Evolutionary conservation across 495 filamentous ascomycete species (phyloP).

Genomic region (Trichoderma gamsii): DNA sequence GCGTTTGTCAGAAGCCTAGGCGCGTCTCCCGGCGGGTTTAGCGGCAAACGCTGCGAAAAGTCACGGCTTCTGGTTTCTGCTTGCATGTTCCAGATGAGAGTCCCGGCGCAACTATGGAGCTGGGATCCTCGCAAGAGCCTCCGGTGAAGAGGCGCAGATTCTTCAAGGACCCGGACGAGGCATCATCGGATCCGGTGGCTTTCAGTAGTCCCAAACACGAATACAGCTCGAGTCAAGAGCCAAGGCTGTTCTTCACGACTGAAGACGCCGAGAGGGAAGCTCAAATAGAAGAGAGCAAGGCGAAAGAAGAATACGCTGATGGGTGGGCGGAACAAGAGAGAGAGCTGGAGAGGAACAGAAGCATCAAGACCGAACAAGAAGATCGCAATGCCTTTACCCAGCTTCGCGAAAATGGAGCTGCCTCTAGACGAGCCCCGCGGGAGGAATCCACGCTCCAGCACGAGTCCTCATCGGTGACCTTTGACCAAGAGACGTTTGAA

Average conservation of each 20-base stretch:
- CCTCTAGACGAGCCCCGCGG: not conserved
- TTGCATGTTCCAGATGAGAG: not conserved
- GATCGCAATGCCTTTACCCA: not conserved
- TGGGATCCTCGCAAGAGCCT: conserved; percentile 49
- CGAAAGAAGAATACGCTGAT: not conserved
- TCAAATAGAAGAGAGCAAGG: not conserved
- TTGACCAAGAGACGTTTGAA: conserved; percentile 64
- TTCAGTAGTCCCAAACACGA: conserved; percentile 13
- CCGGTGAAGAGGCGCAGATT: conserved; percentile 79
- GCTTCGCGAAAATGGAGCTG: not conserved
- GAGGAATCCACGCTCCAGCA: not conserved
- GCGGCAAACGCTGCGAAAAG: not conserved
- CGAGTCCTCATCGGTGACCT: conserved; percentile 29
- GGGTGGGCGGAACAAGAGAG: not conserved
- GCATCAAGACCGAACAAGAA: not conserved
- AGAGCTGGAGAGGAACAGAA: not conserved
- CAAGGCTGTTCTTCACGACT: conserved; percentile 15
- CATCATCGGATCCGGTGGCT: not conserved
- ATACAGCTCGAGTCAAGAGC: not conserved
- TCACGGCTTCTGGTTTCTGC: not conserved
- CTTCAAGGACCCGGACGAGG: conserved; percentile 56
- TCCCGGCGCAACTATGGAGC: conserved; percentile 41
- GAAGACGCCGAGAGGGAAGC: conserved; percentile 7
- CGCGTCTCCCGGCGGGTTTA: conserved; percentile 13
- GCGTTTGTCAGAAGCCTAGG: not conserved